Conservation (phyloP, 192 early-diverging fungal genomes). For the Coemansia sp. region DNA sequence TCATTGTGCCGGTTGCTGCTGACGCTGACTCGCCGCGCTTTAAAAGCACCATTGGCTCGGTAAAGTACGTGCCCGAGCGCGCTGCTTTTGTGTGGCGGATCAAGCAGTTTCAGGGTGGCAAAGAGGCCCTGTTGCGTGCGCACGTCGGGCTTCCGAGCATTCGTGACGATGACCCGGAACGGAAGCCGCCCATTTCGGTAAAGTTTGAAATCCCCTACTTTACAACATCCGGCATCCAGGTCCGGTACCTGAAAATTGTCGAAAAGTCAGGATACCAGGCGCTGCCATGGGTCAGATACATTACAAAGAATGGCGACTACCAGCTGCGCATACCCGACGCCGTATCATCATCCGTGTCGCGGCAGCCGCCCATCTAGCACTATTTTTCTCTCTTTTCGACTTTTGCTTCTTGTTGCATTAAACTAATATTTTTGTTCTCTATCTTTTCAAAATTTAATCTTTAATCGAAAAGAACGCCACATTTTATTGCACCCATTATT, state of each 20-base stretch:
- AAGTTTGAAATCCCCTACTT: constrained; percentile 92
- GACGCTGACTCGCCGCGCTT: constrained; percentile 98
- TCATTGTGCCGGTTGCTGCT: constrained; percentile 94
- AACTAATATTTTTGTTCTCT: background rate
- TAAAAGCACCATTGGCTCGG: constrained; percentile 86
- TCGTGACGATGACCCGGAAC: constrained; percentile 79
- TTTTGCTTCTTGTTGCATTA: background rate
- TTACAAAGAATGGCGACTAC: constrained; percentile 92
- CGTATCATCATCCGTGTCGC: constrained; percentile 66
- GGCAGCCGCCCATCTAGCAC: constrained; percentile 64
- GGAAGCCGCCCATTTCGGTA: constrained; percentile 79
- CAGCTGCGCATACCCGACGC: constrained; percentile 90
- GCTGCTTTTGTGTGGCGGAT: constrained; percentile 97
- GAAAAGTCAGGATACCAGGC: constrained; percentile 88
- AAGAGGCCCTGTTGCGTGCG: constrained; percentile 90
- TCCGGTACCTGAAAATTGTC: constrained; percentile 87
- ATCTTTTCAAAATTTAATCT: background rate
- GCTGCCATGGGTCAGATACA: constrained; percentile 86
- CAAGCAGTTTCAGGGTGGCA: constrained; percentile 97
- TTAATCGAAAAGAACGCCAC: background rate
- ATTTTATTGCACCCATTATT: too few species aligned
- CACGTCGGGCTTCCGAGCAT: constrained; percentile 86
- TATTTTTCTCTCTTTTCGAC: background rate
- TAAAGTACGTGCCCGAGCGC: constrained; percentile 91
- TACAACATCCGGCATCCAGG: constrained; percentile 87